Evolutionary conservation across 371 early-diverging fungal species (phyloP).

Genomic region (Parasitella parasitica): DNA sequence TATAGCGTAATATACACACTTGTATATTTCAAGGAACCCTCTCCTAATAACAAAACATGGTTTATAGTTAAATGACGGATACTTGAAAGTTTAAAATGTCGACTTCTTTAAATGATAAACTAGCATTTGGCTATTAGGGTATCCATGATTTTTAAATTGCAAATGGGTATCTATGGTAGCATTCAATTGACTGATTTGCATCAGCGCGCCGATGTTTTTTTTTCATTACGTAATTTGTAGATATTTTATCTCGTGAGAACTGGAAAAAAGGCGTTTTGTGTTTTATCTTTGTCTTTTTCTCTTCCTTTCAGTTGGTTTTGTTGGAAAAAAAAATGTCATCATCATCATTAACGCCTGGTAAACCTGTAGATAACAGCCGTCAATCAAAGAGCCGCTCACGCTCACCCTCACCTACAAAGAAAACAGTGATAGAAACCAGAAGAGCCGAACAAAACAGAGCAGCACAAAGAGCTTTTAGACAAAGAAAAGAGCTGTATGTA

Average conservation of each 20-base stretch:
- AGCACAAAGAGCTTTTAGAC: conserved; percentile 72
- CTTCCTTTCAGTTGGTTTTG: too few species aligned
- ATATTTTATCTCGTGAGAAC: conserved; percentile 16
- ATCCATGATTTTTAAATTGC: too few species aligned
- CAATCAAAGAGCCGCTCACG: conserved; percentile 1
- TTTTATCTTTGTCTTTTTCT: neutral
- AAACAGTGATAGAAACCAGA: conserved; percentile 26
- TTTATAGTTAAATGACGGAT: too few species aligned
- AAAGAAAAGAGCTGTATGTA: conserved; percentile 70
- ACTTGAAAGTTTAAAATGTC: too few species aligned
- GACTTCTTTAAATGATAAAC: too few species aligned
- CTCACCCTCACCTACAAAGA: conserved; percentile 17
- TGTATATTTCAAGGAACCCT: too few species aligned
- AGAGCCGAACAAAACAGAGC: conserved; percentile 70
- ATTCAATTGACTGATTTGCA: too few species aligned
- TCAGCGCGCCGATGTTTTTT: neutral
- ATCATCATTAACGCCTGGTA: neutral
- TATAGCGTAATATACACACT: too few species aligned
- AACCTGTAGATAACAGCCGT: neutral
- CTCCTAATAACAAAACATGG: too few species aligned
- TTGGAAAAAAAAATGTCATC: neutral
- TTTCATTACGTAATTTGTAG: conserved; percentile 1
- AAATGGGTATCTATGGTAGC: too few species aligned
- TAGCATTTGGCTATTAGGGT: too few species aligned
- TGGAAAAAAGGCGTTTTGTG: conserved; percentile 1